Conservation (phyloP, 176 grass and related monocot genomes). For the Ensete glaucum region DNA sequence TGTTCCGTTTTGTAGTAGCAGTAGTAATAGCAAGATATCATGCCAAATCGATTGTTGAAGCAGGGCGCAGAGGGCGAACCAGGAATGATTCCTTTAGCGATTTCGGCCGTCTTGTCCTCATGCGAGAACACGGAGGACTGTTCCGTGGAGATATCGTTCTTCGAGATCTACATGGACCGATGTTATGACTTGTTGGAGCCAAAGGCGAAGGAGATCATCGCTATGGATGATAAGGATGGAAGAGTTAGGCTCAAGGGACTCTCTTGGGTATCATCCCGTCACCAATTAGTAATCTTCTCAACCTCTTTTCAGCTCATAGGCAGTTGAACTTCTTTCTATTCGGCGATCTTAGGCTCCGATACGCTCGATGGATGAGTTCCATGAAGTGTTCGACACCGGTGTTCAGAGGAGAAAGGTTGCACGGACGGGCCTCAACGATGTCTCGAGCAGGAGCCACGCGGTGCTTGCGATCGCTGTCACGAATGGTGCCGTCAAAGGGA, state of each 20-base stretch:
- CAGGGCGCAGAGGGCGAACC: conserved; percentile 59
- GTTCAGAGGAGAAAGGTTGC: conserved; percentile 80
- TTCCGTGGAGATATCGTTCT: conserved; percentile 62
- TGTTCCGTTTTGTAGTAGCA: too few relatives aligned
- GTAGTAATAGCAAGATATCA: background rate
- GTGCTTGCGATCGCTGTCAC: conserved; percentile 49
- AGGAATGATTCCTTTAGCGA: conserved; percentile 57
- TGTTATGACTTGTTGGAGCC: conserved; percentile 88
- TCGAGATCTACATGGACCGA: conserved; percentile 82
- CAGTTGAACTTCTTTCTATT: conserved; percentile 1
- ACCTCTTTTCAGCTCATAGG: background rate
- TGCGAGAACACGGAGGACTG: conserved; percentile 47
- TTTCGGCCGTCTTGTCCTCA: conserved; percentile 40
- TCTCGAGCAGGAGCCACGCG: conserved; percentile 80
- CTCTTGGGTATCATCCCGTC: conserved; percentile 46
- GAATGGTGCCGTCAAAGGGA: conserved; percentile 52
- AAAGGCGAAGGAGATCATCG: conserved; percentile 76
- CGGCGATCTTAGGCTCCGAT: conserved; percentile 41
- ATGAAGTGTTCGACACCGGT: conserved; percentile 53
- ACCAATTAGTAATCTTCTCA: background rate
- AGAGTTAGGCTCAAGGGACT: conserved; percentile 79
- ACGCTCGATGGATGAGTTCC: conserved; percentile 64
- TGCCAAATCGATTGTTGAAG: background rate
- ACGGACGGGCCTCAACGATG: conserved; percentile 63
- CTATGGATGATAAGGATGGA: conserved; percentile 66